These are phyloP conservation scores for Spatholobus suberectus DNA, from an alignment of 306 rosid genomes.

Conservation along the genomic window DNA sequence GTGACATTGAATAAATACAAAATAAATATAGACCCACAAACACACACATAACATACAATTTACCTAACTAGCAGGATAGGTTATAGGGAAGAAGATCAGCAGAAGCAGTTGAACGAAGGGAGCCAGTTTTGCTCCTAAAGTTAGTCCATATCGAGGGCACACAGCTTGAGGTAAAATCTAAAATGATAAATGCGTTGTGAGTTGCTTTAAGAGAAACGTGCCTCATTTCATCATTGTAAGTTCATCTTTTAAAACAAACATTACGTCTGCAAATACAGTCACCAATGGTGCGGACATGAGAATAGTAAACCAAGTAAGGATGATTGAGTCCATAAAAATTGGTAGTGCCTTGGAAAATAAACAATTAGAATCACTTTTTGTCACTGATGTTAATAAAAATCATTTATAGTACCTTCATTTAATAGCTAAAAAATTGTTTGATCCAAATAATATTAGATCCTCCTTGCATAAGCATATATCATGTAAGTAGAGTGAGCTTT, in stretches of 20 bases:
- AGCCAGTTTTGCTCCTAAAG: slow-evolving; percentile 68
- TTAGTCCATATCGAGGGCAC: slow-evolving; percentile 66
- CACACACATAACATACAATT: not conserved
- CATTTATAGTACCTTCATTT: not conserved
- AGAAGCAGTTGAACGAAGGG: slow-evolving; percentile 64
- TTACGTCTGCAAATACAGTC: slow-evolving; percentile 66
- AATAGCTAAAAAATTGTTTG: not conserved
- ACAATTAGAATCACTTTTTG: not conserved
- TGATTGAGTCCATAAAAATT: slow-evolving; percentile 54
- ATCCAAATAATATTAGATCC: not conserved
- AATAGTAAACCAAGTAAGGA: slow-evolving; percentile 62
- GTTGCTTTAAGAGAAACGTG: not conserved
- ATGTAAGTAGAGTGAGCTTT: not conserved
- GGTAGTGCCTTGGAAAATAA: slow-evolving; percentile 66
- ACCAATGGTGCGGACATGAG: slow-evolving; percentile 58
- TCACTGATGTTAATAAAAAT: not conserved
- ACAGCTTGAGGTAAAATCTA: slow-evolving; percentile 89
- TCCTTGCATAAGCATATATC: not conserved
- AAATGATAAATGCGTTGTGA: not conserved
- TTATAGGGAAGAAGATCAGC: slow-evolving; percentile 66
- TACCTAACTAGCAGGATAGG: slow-evolving; percentile 89
- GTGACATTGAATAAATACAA: not conserved
- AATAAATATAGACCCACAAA: not conserved
- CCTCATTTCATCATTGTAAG: not conserved
- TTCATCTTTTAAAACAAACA: not conserved